phyloP scores from a whole-genome alignment of 2,329 filamentous ascomycete species.

The Ceratocystis albifundus region DNA sequence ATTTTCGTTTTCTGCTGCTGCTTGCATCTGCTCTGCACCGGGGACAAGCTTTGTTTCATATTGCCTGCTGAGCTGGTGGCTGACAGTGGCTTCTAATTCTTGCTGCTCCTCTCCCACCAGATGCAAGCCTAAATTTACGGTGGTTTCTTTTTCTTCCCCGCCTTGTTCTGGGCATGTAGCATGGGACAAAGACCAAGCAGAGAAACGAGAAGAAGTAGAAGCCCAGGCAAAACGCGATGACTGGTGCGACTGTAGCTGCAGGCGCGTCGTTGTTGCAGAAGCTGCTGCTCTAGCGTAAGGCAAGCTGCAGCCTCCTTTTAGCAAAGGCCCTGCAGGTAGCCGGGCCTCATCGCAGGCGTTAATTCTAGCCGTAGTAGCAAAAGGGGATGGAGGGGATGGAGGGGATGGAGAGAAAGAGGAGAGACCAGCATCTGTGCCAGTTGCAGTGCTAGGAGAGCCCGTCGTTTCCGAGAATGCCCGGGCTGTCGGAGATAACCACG shows the following conservation, averaged over 20 bases:
- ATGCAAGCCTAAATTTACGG: neutral
- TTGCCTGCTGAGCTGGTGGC: neutral
- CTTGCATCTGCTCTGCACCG: neutral
- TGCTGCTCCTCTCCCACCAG: neutral
- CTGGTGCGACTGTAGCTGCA: conserved; percentile 9
- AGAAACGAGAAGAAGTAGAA: conserved; percentile 8
- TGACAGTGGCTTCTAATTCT: conserved; percentile 1
- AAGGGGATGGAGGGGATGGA: too few relatives aligned
- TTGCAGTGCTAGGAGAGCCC: neutral
- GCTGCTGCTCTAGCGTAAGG: conserved; percentile 9
- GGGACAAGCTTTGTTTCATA: conserved; percentile 9
- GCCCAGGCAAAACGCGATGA: conserved; percentile 7
- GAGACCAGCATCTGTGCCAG: neutral
- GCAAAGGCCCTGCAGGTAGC: conserved; percentile 1
- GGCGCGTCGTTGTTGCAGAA: neutral
- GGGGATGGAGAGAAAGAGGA: too few relatives aligned
- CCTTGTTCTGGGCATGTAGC: conserved; percentile 2
- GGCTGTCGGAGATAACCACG: neutral
- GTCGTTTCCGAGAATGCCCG: neutral
- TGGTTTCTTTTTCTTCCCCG: neutral
- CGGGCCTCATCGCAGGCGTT: neutral
- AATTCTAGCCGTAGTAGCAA: neutral
- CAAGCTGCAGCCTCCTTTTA: conserved; percentile 5
- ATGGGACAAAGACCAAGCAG: conserved; percentile 11
- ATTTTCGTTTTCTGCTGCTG: neutral